Evolutionary conservation across 176 grass and related monocot species (phyloP).

Genomic region (Oryza meyeriana): DNA sequence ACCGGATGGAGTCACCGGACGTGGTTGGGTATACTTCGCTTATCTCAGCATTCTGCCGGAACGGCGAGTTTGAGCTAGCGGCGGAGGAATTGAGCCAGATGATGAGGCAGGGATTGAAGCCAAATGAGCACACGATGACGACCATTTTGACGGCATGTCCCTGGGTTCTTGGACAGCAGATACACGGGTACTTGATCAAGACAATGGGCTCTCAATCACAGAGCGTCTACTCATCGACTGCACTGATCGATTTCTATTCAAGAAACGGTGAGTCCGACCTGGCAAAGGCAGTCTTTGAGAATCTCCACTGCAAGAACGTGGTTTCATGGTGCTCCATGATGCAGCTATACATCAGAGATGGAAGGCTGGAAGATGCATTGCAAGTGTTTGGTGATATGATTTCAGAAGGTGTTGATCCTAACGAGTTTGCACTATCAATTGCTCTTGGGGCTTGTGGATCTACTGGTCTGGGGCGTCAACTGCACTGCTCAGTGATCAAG

Average conservation of each 20-base stretch:
- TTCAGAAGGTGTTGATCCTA: slow-evolving; percentile 32
- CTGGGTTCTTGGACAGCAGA: slow-evolving; percentile 48
- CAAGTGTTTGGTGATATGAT: slow-evolving; percentile 53
- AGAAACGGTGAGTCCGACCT: slow-evolving; percentile 29
- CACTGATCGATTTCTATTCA: slow-evolving; percentile 72
- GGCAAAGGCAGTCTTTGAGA: slow-evolving; percentile 47
- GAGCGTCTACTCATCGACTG: slow-evolving; percentile 52
- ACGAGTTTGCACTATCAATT: slow-evolving; percentile 66
- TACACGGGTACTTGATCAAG: slow-evolving; percentile 74
- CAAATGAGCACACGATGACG: slow-evolving; percentile 67
- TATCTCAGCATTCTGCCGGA: slow-evolving; percentile 55
- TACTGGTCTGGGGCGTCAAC: slow-evolving; percentile 33
- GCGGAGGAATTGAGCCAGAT: slow-evolving; percentile 42
- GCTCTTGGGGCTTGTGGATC: slow-evolving; percentile 53
- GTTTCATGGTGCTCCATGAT: slow-evolving; percentile 82
- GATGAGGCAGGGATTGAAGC: slow-evolving; percentile 36
- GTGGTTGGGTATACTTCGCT: slow-evolving; percentile 76
- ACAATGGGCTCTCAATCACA: slow-evolving; percentile 24
- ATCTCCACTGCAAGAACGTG: slow-evolving; percentile 54
- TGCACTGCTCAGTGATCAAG: slow-evolving; percentile 63
- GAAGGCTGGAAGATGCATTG: slow-evolving; percentile 43
- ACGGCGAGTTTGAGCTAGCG: slow-evolving; percentile 33
- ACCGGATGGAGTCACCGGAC: slow-evolving; percentile 42
- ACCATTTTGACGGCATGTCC: slow-evolving; percentile 51
- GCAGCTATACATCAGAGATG: slow-evolving; percentile 43